Evolutionary conservation across 1,139 yeast species (phyloP), one percentile per base, ranked within the genome.

Genomic region (Blastobotrys buckinghamii): DNA sequence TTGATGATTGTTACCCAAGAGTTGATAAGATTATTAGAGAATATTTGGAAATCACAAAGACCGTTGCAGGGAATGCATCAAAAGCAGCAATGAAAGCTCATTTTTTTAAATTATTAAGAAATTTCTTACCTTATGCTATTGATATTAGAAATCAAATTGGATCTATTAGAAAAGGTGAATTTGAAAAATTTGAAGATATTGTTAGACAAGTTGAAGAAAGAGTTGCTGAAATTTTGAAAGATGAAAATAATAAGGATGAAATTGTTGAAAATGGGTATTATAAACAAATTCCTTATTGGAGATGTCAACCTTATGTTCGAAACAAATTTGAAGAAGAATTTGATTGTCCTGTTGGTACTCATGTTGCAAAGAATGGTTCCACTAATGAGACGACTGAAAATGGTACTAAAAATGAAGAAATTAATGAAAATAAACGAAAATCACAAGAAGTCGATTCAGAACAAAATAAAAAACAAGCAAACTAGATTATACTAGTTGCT

Each of bases 231-330:
- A 79, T 88, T 7, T 82, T 73, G 54, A 61, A 66, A 12, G 67
- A 71, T 19, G 71, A 74, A 22, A 70, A 74, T 43, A 71, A 71
- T 10, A 76, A 76, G 16, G 95, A 86, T 58, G 67, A 65, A 1
- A 73, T 84, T 0, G 69, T 67, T 22, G 95, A 96, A 46, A 96
- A 95, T 1, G 29, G n/a, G 3, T 29, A 29, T 29, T 92, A 92
- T 65, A 81, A 81, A 63, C 76, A 75, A 6, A 79, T 92, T n/a
- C 98, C 98, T 2, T 90, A 84, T 66, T 92, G 98, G 97, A 76
- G 98, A 58, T 82, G 96, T 55, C 98, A 92, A 67, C 98, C 98
- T 1, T 86, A 87, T 64, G 89, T 94, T 71, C 76, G 98, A 56
- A 40, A 38, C 34, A 20, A 39, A 27, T 52, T 39, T 56, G 61